Evolutionary conservation across 306 rosid species (phyloP).

Genomic region (Abrus pulchellus): DNA sequence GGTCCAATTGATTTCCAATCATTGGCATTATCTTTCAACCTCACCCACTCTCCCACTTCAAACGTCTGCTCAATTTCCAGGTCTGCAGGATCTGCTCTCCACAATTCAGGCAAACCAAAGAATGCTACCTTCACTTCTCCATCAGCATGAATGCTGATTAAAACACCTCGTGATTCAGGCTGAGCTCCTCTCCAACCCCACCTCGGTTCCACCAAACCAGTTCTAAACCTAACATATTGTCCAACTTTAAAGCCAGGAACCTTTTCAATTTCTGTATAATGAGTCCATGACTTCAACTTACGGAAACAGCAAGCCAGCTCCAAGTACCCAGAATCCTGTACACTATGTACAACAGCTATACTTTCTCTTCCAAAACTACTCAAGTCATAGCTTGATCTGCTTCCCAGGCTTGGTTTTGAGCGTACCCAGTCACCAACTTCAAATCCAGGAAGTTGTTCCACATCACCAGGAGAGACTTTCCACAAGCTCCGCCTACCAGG

Average conservation of each 20-base stretch:
- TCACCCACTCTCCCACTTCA: slow-evolving; percentile 85
- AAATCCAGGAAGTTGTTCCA: slow-evolving; percentile 76
- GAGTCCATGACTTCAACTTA: slow-evolving; percentile 65
- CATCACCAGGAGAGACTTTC: slow-evolving; percentile 88
- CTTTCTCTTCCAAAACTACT: slow-evolving; percentile 68
- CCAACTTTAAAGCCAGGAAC: slow-evolving; percentile 70
- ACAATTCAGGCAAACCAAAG: slow-evolving; percentile 64
- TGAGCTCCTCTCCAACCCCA: slow-evolving; percentile 88
- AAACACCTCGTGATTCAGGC: slow-evolving; percentile 65
- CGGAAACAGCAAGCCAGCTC: slow-evolving; percentile 82
- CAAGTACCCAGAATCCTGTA: slow-evolving; percentile 76
- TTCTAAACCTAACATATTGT: slow-evolving; percentile 70
- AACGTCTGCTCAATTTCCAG: slow-evolving; percentile 66
- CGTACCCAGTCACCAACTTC: slow-evolving; percentile 93
- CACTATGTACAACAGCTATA: slow-evolving; percentile 74
- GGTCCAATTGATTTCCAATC: slow-evolving; percentile 69
- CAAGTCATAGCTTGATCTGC: slow-evolving; percentile 78
- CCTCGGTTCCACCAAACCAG: slow-evolving; percentile 76
- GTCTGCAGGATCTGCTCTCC: slow-evolving; percentile 85
- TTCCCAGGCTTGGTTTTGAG: slow-evolving; percentile 75
- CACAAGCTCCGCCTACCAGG: slow-evolving; percentile 72
- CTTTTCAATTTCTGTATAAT: slow-evolving; percentile 75
- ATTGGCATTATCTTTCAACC: slow-evolving; percentile 60
- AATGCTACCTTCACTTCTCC: slow-evolving; percentile 75
- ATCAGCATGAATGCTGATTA: slow-evolving; percentile 74